These are phyloP conservation scores for Psilocybe azurescens DNA, from an alignment of 768 basidiomycete species.

Conservation along the genomic window DNA sequence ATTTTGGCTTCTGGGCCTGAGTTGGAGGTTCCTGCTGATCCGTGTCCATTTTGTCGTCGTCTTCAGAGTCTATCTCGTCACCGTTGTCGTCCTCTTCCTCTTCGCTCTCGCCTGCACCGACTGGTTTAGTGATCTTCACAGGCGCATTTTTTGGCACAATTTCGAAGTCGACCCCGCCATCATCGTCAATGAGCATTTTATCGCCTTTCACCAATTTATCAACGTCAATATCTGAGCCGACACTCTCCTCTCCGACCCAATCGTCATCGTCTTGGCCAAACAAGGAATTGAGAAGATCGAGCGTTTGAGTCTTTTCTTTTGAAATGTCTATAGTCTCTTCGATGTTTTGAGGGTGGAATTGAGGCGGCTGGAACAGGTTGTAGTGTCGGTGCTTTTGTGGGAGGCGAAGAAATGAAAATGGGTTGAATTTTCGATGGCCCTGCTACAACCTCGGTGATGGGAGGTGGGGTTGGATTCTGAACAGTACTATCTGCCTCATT, in stretches of 20 bases:
- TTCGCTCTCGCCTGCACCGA: slow-evolving; percentile 11
- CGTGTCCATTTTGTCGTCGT: slow-evolving; percentile 12
- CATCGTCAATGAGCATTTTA: slow-evolving; percentile 24
- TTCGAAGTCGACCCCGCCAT: slow-evolving; percentile 36
- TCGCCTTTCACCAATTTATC: slow-evolving; percentile 34
- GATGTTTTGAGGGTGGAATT: neutral
- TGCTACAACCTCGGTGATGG: neutral
- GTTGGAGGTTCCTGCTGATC: slow-evolving; percentile 8
- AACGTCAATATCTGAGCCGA: slow-evolving; percentile 61
- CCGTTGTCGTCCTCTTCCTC: slow-evolving; percentile 13
- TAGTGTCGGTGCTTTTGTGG: neutral
- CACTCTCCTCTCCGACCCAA: slow-evolving; percentile 66
- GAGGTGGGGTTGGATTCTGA: neutral
- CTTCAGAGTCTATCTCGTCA: neutral
- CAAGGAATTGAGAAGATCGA: slow-evolving; percentile 55
- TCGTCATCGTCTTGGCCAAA: slow-evolving; percentile 57
- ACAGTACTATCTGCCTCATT: slow-evolving; percentile 9
- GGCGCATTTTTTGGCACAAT: slow-evolving; percentile 35
- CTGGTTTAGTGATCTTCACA: slow-evolving; percentile 1
- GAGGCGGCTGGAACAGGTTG: neutral
- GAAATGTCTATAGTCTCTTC: slow-evolving; percentile 37
- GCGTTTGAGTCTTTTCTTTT: slow-evolving; percentile 49
- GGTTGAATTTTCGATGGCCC: slow-evolving; percentile 11
- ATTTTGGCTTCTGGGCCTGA: neutral
- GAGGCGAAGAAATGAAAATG: neutral